Conservation (phyloP, 352 stramenopile species). For the Pythium aquatile region DNA sequence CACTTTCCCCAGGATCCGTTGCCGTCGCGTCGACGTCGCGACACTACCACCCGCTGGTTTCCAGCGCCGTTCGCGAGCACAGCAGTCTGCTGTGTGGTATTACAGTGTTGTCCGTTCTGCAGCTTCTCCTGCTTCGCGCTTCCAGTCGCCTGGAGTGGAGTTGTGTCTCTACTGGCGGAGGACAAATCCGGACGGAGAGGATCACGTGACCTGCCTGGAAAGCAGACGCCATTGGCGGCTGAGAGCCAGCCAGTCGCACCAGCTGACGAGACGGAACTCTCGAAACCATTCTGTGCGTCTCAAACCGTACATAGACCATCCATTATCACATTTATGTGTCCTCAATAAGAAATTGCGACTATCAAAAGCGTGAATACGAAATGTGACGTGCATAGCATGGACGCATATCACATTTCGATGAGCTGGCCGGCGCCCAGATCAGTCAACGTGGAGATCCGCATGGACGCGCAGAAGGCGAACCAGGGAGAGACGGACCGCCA, state of each 20-base stretch:
- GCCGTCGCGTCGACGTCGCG: neutral
- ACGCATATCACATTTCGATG: neutral
- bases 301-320: neutral
- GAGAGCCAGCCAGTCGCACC: neutral
- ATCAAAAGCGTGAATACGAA: neutral
- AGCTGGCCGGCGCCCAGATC: neutral
- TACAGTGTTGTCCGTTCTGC: no score
- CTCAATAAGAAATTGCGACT: neutral
- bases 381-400: neutral
- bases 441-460: neutral
- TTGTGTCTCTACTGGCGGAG: neutral
- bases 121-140: no score
- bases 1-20: neutral
- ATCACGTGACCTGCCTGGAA: neutral
- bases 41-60: neutral
- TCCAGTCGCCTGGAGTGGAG: no score
- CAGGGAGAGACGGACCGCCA: slow-evolving; percentile 6
- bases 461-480: neutral
- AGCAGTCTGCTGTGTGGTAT: neutral
- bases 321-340: neutral
- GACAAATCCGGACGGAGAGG: neutral
- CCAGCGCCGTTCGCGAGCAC: neutral
- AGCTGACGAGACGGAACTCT: neutral
- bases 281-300: neutral
- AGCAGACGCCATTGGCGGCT: neutral